These are phyloP conservation scores for Crepidotus variabilis DNA, from an alignment of 768 basidiomycete species.

Conservation along the genomic window DNA sequence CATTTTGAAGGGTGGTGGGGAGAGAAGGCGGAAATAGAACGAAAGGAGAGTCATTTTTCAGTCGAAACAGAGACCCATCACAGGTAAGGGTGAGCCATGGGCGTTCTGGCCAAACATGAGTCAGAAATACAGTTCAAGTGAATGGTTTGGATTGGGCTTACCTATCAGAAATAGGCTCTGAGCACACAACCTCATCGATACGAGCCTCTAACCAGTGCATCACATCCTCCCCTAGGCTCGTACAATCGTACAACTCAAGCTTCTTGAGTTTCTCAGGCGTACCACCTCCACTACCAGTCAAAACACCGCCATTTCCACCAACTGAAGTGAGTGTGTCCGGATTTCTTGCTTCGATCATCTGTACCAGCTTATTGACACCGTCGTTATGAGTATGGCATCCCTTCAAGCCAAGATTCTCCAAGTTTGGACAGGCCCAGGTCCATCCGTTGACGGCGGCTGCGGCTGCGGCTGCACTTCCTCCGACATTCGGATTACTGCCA, in stretches of 20 bases:
- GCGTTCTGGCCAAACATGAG: neutral
- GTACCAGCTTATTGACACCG: slow-evolving; percentile 63
- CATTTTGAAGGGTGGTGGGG: neutral
- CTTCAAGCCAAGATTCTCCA: slow-evolving; percentile 58
- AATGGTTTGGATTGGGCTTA: slow-evolving; percentile 9
- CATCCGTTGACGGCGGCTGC: slow-evolving; percentile 6
- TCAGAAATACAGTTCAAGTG: neutral
- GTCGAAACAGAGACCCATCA: neutral
- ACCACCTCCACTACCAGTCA: slow-evolving; percentile 36
- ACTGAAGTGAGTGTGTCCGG: slow-evolving; percentile 31
- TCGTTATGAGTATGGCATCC: slow-evolving; percentile 64
- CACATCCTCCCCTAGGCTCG: slow-evolving; percentile 64
- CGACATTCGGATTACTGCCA: slow-evolving; percentile 10
- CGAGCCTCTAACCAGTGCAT: slow-evolving; percentile 62
- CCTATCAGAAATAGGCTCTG: slow-evolving; percentile 53
- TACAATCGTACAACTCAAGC: slow-evolving; percentile 67
- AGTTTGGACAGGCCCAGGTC: slow-evolving; percentile 62
- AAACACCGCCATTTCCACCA: slow-evolving; percentile 7
- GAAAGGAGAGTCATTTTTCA: neutral
- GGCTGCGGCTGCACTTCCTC: neutral
- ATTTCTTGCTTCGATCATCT: slow-evolving; percentile 69
- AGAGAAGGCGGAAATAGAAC: neutral
- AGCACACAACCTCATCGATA: slow-evolving; percentile 59
- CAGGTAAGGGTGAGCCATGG: slow-evolving; percentile 6
- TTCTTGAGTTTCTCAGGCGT: slow-evolving; percentile 49